phyloP scores from a whole-genome alignment of 1,139 yeast species.

The Kluyveromyces sp. region DNA sequence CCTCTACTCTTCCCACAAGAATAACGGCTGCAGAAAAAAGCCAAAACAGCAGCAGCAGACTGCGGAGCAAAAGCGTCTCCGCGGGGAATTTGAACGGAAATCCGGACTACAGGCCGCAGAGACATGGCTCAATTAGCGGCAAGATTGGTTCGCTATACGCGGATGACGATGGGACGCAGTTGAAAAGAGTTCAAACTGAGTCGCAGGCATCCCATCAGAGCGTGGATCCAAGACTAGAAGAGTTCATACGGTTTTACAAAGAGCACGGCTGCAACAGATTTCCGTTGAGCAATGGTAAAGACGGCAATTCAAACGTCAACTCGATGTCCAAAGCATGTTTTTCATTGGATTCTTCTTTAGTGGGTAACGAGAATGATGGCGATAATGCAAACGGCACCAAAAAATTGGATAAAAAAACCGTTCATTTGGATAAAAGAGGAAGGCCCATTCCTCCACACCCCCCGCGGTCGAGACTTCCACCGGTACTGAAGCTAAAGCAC shows the following conservation, averaged over 20 bases:
- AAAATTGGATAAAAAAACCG: background rate
- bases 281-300: conserved; percentile 1
- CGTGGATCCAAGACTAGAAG: conserved; percentile 51
- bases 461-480: conserved; percentile 39
- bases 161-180: background rate
- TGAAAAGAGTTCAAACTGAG: conserved; percentile 3
- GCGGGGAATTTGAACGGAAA: background rate
- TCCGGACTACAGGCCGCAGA: background rate
- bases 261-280: conserved; percentile 31
- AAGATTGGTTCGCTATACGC: background rate
- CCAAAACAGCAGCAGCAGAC: background rate
- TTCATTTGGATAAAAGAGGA: conserved; percentile 33
- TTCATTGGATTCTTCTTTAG: conserved; percentile 11
- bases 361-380: background rate
- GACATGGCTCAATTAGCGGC: background rate
- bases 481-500: conserved; percentile 36
- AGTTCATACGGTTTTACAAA: conserved; percentile 48
- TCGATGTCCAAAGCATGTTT: conserved; percentile 11
- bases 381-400: background rate
- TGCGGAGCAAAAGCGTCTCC: background rate
- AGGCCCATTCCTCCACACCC: conserved; percentile 46
- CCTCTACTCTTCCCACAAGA: no score
- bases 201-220: conserved; percentile 2
- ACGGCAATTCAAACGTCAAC: background rate
- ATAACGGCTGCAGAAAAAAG: background rate